Base-by-base conservation (phyloP, 345 rosid species). In the Hibiscus syriacus region DNA sequence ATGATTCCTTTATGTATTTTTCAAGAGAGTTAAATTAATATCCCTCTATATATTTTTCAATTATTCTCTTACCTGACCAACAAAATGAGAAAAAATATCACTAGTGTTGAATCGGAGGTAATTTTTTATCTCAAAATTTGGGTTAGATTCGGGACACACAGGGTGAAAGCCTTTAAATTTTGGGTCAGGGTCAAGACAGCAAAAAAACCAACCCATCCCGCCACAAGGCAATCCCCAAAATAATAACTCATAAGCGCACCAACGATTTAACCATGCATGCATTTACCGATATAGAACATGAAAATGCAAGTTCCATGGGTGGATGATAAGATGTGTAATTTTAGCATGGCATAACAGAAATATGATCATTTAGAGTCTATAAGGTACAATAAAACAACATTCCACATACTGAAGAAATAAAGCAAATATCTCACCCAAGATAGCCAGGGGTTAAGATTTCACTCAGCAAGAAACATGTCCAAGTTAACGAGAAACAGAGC, bases 371-470 rank as follows among this genome's bases (percentile, higher is more conserved):
- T 39, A 20, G 41, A 38, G n/a, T 38, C 29, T 13, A 38, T 5
- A 22, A 20, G 29, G 32, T 13, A 19, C 34, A 66, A 52, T 36
- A 12, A 66, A 41, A 20, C 26, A 50, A 32, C 17, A 66, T 50
- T 38, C 38, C 14, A 49, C 46, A 32, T 29, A 10, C 27, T 19
- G 16, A n/a, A 64, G 39, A n/a, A 3, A 64, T 25, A 23, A 45
- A 11, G 0, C 2, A 1, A 25, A 65, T 7, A 20, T 57, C 46
- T 22, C 29, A n/a, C n/a, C 30, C 55, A 26, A 52, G 55, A 52
- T 19, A 3, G 6, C n/a, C 41, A 20, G 20, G 70, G 27, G 11
- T 65, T 65, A 29, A 49, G 57, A 48, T 49, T 65, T 65, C 98
- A 65, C 19, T 5, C 10, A 17, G n/a, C 4, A 59, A 49, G 25